Evolutionary conservation across 148 eudicot genomes (phyloP), one percentile per base, ranked within the genome.

Genomic region (Dianthus caryophyllus): DNA sequence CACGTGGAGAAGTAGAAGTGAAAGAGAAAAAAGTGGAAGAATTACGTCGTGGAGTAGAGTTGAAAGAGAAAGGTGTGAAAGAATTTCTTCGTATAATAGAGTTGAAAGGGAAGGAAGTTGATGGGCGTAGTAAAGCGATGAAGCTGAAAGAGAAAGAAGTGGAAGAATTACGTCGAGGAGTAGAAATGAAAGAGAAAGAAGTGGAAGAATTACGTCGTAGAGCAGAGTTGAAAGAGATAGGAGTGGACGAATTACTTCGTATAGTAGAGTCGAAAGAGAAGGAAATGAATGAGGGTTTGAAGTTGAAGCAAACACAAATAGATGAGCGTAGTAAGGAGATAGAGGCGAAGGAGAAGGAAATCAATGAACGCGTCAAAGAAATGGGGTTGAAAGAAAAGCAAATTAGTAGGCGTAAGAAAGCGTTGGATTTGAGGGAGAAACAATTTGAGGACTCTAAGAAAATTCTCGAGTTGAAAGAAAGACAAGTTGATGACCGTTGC

Each of bases 341-440:
- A n/a, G 73, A 64, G 14, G 25, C 36, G 33, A 69, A 49, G 67
- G 52, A 36, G 31, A 64, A 64, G 18, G 78, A 64, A 38, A 58
- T 49, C 1, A 64, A 12, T 56, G 60, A 64, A 21, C 69, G 58
- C 1, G n/a, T 8, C n/a, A 54, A 63, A 39, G 64, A 27, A 48
- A 16, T 57, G 48, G 74, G 65, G 25, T 18, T 7, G 1, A 36
- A 56, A 21, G 66, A 64, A 26, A 56, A 33, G 43, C 22, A 33
- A 10, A 1, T 57, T 1, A 65, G 18, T 17, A 39, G 61, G 24
- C 69, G 12, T n/a, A 9, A 36, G 24, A 38, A 69, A 33, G 65
- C 38, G 7, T n/a, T 44, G n/a, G 66, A 41, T 8, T 17, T 11
- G 0, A 69, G 17, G 16, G 73, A 57, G 12, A 69, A 64, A 24